Evolutionary conservation across 345 rosid species (phyloP).

Genomic region (Eucalyptus virginea): DNA sequence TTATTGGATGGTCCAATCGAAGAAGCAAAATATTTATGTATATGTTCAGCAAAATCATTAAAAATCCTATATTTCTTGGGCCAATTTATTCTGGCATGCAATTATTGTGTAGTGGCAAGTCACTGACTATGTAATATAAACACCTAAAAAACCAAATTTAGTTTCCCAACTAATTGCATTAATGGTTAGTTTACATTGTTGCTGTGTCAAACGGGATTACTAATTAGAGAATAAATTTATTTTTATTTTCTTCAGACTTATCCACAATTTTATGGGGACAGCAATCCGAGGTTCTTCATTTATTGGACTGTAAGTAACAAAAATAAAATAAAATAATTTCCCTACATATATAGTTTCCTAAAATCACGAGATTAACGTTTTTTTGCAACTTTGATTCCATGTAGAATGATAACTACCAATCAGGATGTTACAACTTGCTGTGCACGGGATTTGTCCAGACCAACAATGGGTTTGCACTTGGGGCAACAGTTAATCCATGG

Average conservation of each 20-base stretch:
- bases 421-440: conserved; percentile 94
- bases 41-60: background rate
- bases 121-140: background rate
- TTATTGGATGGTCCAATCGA: background rate
- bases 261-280: conserved; percentile 19
- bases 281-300: no score
- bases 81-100: background rate
- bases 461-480: conserved; percentile 59
- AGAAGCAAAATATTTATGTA: background rate
- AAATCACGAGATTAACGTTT: background rate
- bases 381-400: background rate
- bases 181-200: background rate
- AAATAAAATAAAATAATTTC: no score
- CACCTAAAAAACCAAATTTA: background rate
- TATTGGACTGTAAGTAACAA: no score
- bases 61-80: background rate
- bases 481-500: conserved; percentile 41
- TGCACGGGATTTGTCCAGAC: conserved; percentile 97
- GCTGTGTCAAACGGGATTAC: background rate
- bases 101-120: background rate
- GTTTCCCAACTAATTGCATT: background rate
- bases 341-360: background rate
- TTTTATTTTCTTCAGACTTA: conserved; percentile 43
- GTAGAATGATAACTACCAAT: conserved; percentile 83
- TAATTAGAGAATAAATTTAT: no score